Evolutionary conservation across 2,329 filamentous ascomycete genomes (phyloP).

Genomic region (Penicillium sp.): DNA sequence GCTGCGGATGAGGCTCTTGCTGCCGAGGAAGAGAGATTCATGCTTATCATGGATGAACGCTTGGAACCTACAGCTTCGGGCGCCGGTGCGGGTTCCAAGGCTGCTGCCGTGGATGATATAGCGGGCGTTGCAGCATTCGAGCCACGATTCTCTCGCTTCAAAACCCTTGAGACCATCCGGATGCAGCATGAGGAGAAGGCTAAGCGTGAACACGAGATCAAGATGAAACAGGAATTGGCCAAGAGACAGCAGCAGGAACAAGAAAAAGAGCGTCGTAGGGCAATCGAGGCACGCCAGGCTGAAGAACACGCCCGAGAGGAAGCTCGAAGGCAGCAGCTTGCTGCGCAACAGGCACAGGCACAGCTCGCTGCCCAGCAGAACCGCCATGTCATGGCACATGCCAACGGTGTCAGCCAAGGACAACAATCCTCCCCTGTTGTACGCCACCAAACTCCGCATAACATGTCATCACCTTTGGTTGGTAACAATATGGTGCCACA

Average conservation of each 20-base stretch:
- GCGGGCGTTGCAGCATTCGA: slow-evolving; percentile 71
- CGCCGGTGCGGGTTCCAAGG: slow-evolving; percentile 54
- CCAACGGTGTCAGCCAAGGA: slow-evolving; percentile 40
- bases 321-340: slow-evolving; percentile 36
- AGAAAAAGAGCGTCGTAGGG: slow-evolving; percentile 46
- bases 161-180: slow-evolving; percentile 81
- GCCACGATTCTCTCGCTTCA: slow-evolving; percentile 83
- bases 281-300: slow-evolving; percentile 41
- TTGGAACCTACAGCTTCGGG: slow-evolving; percentile 58
- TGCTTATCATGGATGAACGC: slow-evolving; percentile 87
- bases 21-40: slow-evolving; percentile 82
- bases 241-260: slow-evolving; percentile 48
- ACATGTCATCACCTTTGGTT: slow-evolving; percentile 44
- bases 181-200: slow-evolving; percentile 67
- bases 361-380: slow-evolving; percentile 44
- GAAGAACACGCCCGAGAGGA: slow-evolving; percentile 44
- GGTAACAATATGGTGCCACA: slow-evolving; percentile 38
- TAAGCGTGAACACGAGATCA: slow-evolving; percentile 47
- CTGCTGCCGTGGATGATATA: slow-evolving; percentile 68
- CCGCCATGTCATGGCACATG: slow-evolving; percentile 48
- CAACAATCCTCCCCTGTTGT: slow-evolving; percentile 47
- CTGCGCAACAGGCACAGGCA: slow-evolving; percentile 47
- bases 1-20: slow-evolving; percentile 90
- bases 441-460: slow-evolving; percentile 46
- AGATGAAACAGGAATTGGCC: slow-evolving; percentile 47